Base-by-base conservation (phyloP, 108 stramenopile genomes). In the Skeletonema potamos region DNA sequence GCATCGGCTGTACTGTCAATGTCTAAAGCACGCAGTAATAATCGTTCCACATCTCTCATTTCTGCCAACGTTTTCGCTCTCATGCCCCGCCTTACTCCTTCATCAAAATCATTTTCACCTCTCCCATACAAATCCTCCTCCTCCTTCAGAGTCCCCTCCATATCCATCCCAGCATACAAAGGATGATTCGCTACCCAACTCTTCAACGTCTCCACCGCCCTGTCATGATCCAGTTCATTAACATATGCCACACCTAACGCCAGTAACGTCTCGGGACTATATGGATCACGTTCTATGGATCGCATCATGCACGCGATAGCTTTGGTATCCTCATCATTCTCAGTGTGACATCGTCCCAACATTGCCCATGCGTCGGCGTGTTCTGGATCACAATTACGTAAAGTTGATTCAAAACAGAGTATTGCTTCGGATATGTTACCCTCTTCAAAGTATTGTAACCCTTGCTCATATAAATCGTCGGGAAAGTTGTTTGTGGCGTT, bases 181-280 rank as follows among this genome's bases (percentile, higher is more conserved):
- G 96, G 96, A 86, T 98, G 97, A 82, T 96, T 85, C n/a, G 89
- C 89, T 1, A 96, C 89, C 97, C 96, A 98, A n/a, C 85, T 82
- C 67, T 87, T 94, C 64, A 98, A 79, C 39, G 85, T 86, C 10
- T 84, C 74, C 20, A 97, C 77, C 1, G 95, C 95, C 32, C 81
- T 70, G 41, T 84, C 89, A 58, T 92, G 86, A 76, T 96, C 87
- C 51, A 97, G 73, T 76, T 98, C 98, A 72, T 97, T 97, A 13
- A 98, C 97, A 74, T 97, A 96, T 48, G 87, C 84, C 32, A 94
- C 94, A 9, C 96, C 96, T 48, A 98, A 73, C 7, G 90, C 87
- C 65, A 98, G 77, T 20, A 96, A 66, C 7, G 95, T 88, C 34
- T 95, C 93, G 1, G 94, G 70, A 17, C 82, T 80, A 64, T 89